Percentiles rank a stretch among this genome's conserved stretches.
Evolutionary conservation across 2,329 filamentous ascomycete species (phyloP).

Genomic region (Aspergillus ochraceoroseus): DNA sequence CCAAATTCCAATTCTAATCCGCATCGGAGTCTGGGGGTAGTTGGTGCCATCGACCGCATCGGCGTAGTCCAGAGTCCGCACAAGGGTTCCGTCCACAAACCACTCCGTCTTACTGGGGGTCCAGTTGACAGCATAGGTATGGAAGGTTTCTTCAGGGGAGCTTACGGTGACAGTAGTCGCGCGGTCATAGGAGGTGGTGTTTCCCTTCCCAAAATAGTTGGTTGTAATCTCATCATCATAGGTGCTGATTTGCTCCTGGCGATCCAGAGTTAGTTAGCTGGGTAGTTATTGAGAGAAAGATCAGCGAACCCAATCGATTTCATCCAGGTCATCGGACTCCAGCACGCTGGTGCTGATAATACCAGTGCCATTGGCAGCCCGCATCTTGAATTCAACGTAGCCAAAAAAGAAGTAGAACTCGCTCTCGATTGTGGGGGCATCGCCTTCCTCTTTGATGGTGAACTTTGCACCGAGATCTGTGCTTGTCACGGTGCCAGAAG

Average conservation of each 20-base stretch:
- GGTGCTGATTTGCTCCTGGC: slow-evolving; percentile 37
- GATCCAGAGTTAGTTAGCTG: background rate
- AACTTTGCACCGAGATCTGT: slow-evolving; percentile 70
- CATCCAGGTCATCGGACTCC: slow-evolving; percentile 85
- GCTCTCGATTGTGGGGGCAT: slow-evolving; percentile 79
- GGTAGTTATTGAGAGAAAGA: background rate
- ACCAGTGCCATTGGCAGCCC: slow-evolving; percentile 80
- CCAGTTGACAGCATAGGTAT: slow-evolving; percentile 58
- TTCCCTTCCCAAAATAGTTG: slow-evolving; percentile 95
- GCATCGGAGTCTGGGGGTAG: slow-evolving; percentile 71
- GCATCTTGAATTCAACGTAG: slow-evolving; percentile 76
- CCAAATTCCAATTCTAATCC: slow-evolving; percentile 65
- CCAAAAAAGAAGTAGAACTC: slow-evolving; percentile 99
- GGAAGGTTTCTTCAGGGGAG: slow-evolving; percentile 50
- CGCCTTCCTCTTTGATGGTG: slow-evolving; percentile 68
- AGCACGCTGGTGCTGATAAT: slow-evolving; percentile 89
- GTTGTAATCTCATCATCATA: slow-evolving; percentile 54
- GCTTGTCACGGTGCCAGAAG: slow-evolving; percentile 61
- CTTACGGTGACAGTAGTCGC: slow-evolving; percentile 67
- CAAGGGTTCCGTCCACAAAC: slow-evolving; percentile 57
- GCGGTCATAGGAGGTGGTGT: slow-evolving; percentile 72
- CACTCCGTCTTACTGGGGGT: slow-evolving; percentile 59
- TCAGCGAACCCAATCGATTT: slow-evolving; percentile 86
- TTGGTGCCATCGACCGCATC: slow-evolving; percentile 55
- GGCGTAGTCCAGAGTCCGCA: slow-evolving; percentile 58